Base-by-base conservation (phyloP, 1,284 basidiomycete genomes). In the Puccinia polysora region DNA sequence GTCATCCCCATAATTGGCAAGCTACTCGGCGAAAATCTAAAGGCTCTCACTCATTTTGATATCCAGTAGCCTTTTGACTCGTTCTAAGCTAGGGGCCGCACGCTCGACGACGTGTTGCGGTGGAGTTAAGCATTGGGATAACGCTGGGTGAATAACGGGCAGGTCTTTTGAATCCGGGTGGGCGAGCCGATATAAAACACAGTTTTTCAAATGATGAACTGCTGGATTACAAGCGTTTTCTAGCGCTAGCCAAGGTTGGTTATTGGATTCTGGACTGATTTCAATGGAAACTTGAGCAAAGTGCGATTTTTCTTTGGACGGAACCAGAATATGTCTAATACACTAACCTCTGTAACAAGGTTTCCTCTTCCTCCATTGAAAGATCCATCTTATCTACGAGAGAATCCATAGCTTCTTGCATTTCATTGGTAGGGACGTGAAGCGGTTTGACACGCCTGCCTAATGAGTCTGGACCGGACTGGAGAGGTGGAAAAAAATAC, bases 391-490 rank as follows among this genome's bases (percentile, higher is more conserved):
- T 28, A 25, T 70, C 67, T n/a, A 70, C 67, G 25, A 70, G 34
- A 60, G 59, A 30, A 60, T 70, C 56, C 67, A 70, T 60, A n/a
- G 67, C 67, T 49, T 70, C 43, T 50, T 59, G 43, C 56, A 70
- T 58, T 36, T 70, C 56, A 15, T 60, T 23, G 18, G 67, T 59
- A 12, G 67, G 67, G 18, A 70, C 28, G 38, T 59, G 30, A 28
- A 32, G 40, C 2, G 5, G 18, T 2, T 23, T 34, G 18, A 30
- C 30, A 20, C 38, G 30, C 52, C 34, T 70, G 0, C 6, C n/a
- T 18, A 32, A 20, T 7, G 43, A 36, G 5, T 8, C 50, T 2
- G 28, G 25, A 15, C 15, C 32, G 14, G 45, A 50, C 10, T 23
- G 28, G 8, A 60, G 45, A 14, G 56, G 25, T 18, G 67, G 56